Evolutionary conservation across 768 basidiomycete genomes (phyloP), one percentile per base, ranked within the genome.

Genomic region (Pisolithus sp.): DNA sequence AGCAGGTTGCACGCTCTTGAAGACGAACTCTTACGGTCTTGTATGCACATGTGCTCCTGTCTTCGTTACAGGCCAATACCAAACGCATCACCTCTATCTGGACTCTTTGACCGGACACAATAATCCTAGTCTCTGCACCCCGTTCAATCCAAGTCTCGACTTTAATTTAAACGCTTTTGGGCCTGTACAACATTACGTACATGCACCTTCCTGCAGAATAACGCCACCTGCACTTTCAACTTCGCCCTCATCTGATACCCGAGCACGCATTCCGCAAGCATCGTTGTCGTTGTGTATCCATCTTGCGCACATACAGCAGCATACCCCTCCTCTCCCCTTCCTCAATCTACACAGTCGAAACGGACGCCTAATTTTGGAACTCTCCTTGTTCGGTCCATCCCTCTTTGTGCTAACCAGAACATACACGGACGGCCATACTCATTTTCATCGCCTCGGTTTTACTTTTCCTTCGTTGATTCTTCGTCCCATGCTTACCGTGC

Each of bases 221-320:
- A 56, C 53, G 46, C 51, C 47, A 59, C 17, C 41, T 26, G n/a
- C 40, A 37, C 40, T 53, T 51, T 51, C 57, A 42, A 36, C 40
- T 46, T 51, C 50, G 52, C 53, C 48, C 28, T 45, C 58, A 54
- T 15, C 51, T 55, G 52, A 67, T 66, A 65, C 56, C 62, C 53
- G 26, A 58, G 59, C 62, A 57, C 50, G 53, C 64, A 57, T 62
- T 56, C 65, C 62, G 48, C 57, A 57, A 54, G 62, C 65, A 61
- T 58, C 51, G 48, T 66, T 49, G 63, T 62, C 65, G 55, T 59
- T 67, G 42, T 67, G 67, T 68, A 67, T 69, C 65, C 61, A 63
- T 66, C 63, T 57, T 59, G 56, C 65, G 58, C 42, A 46, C 56
- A 64, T 28, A 40, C 21, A 57, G 54, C 59, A 60, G 45, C 60